These are phyloP conservation scores for Macrolepiota albuminosa DNA, from an alignment of 768 basidiomycete genomes.

Conservation along the genomic window DNA sequence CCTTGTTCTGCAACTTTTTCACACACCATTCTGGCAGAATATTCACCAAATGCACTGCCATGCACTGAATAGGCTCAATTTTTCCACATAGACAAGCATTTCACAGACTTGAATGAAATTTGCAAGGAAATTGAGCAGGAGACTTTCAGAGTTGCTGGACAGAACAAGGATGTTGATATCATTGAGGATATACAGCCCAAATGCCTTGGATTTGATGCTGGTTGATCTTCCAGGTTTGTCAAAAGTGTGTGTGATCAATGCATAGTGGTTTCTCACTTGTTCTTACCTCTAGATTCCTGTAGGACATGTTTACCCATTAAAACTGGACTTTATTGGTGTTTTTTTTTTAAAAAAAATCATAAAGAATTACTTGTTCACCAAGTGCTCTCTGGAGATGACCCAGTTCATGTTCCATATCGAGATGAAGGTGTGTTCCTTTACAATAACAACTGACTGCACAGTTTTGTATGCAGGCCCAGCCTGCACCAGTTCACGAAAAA, in stretches of 20 bases:
- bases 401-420: slow-evolving; percentile 45
- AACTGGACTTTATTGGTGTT: slow-evolving; percentile 96
- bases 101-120: slow-evolving; percentile 94
- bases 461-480: slow-evolving; percentile 47
- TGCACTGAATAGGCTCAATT: slow-evolving; percentile 95
- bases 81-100: slow-evolving; percentile 91
- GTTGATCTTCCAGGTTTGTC: slow-evolving; percentile 97
- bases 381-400: slow-evolving; percentile 52
- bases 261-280: neutral
- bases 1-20: slow-evolving; percentile 91
- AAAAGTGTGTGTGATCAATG: slow-evolving; percentile 55
- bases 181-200: slow-evolving; percentile 91
- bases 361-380: slow-evolving; percentile 43
- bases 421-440: slow-evolving; percentile 50
- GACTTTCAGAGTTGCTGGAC: slow-evolving; percentile 94
- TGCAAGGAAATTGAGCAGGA: slow-evolving; percentile 97
- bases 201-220: slow-evolving; percentile 91
- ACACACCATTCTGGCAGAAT: slow-evolving; percentile 62
- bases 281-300: slow-evolving; percentile 68
- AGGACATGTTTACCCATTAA: slow-evolving; percentile 95
- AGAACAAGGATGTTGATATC: slow-evolving; percentile 98
- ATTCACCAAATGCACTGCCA: slow-evolving; percentile 38
- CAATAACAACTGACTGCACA: slow-evolving; percentile 26
- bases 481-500: slow-evolving; percentile 16
- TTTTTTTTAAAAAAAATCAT: too few relatives aligned